Conservation (phyloP, 2,329 filamentous ascomycete species). For the Aspergillus sp. region DNA sequence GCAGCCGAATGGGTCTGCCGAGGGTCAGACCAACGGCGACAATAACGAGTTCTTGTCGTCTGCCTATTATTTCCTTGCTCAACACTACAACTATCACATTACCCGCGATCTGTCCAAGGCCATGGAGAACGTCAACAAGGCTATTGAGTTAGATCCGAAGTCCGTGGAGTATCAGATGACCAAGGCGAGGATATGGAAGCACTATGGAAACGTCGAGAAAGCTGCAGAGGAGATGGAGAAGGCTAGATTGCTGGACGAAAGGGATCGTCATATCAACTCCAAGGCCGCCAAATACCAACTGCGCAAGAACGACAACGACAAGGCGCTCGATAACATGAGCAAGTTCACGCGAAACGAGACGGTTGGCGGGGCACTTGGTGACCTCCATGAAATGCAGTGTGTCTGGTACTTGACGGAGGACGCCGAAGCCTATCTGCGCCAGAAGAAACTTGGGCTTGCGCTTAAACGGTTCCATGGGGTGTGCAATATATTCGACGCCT, state of each 20-base stretch:
- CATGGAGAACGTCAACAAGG: constrained; percentile 70
- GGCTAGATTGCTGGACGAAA: constrained; percentile 74
- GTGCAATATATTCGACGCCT: constrained; percentile 87
- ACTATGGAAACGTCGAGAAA: constrained; percentile 67
- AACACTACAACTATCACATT: constrained; percentile 89
- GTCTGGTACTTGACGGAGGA: constrained; percentile 96
- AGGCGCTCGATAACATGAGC: constrained; percentile 77
- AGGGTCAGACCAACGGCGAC: constrained; percentile 42
- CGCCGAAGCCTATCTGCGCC: constrained; percentile 75
- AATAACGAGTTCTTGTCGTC: constrained; percentile 60
- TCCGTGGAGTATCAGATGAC: constrained; percentile 92
- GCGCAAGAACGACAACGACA: constrained; percentile 81
- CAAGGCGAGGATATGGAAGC: constrained; percentile 89
- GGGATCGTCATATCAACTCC: constrained; percentile 95
- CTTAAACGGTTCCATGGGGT: constrained; percentile 86
- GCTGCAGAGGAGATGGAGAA: constrained; percentile 83
- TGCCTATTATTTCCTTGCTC: constrained; percentile 84
- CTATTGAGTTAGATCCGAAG: constrained; percentile 67
- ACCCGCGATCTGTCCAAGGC: constrained; percentile 80
- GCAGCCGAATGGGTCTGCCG: constrained; percentile 41
- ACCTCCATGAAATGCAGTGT: constrained; percentile 96
- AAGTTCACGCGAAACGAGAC: constrained; percentile 91
- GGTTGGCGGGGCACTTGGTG: constrained; percentile 74
- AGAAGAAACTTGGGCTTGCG: constrained; percentile 72
- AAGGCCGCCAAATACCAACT: constrained; percentile 96